Evolutionary conservation across 331 rosid genomes (phyloP).

Genomic region (Prunus yedoensis): DNA sequence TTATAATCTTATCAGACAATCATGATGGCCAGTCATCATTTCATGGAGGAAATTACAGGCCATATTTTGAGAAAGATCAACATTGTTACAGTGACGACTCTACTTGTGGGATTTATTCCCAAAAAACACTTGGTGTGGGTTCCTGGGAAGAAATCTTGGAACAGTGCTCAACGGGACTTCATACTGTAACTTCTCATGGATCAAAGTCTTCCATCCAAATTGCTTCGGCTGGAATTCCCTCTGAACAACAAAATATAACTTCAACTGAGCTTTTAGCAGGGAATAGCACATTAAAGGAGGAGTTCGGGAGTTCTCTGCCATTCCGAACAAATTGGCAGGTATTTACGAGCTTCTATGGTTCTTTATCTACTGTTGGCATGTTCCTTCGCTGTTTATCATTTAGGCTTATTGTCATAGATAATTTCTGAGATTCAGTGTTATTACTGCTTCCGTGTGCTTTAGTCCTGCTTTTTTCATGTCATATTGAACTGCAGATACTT

Average conservation of each 20-base stretch:
- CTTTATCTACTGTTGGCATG: slow-evolving; percentile 15
- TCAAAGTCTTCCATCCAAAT: slow-evolving; percentile 46
- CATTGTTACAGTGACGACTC: slow-evolving; percentile 35
- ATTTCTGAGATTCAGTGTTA: neutral
- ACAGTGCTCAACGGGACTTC: slow-evolving; percentile 44
- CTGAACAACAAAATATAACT: slow-evolving; percentile 43
- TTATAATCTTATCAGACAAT: slow-evolving; percentile 42
- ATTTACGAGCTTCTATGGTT: slow-evolving; percentile 23
- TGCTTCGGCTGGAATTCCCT: slow-evolving; percentile 36
- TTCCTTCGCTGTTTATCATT: slow-evolving; percentile 16
- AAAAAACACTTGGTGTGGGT: slow-evolving; percentile 45
- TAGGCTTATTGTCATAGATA: neutral
- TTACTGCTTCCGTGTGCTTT: neutral
- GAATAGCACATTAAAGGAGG: slow-evolving; percentile 35
- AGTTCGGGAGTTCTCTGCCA: slow-evolving; percentile 43
- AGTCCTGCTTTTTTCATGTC: neutral
- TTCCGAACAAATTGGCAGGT: slow-evolving; percentile 69
- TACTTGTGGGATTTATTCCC: slow-evolving; percentile 34
- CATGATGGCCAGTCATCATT: slow-evolving; percentile 44
- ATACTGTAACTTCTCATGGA: slow-evolving; percentile 47
- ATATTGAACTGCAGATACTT: neutral
- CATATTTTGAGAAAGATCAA: slow-evolving; percentile 42
- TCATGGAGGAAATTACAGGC: slow-evolving; percentile 46
- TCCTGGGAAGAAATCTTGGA: slow-evolving; percentile 66
- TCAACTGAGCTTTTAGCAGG: slow-evolving; percentile 27